Evolutionary conservation across 148 eudicot species (phyloP).

Genomic region (Rhododendron ovatum): DNA sequence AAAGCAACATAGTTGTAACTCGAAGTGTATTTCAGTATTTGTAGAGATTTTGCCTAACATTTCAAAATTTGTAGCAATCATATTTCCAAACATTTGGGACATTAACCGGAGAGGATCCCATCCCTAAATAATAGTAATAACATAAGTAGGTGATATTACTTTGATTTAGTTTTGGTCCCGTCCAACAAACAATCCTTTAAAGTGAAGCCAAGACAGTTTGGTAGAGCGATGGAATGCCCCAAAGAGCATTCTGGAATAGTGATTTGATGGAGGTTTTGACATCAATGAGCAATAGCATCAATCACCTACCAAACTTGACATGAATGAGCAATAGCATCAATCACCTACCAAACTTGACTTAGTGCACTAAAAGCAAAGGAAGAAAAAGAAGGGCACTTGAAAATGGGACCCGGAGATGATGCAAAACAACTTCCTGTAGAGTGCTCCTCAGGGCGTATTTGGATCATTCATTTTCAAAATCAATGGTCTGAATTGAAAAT

Average conservation of each 20-base stretch:
- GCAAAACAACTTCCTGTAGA: no score
- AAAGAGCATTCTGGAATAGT: neutral
- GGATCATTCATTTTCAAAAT: no score
- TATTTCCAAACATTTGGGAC: no score
- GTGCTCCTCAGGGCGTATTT: rapidly evolving
- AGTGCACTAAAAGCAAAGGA: neutral
- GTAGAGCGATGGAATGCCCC: neutral
- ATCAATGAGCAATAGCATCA: neutral
- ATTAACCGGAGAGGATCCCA: neutral
- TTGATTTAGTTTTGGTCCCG: neutral
- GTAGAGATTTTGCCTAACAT: no score
- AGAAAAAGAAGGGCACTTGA: neutral
- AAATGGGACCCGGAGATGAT: neutral
- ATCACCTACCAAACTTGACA: neutral
- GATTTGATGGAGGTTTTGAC: neutral
- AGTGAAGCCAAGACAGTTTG: neutral
- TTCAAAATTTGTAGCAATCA: no score
- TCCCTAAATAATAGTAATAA: neutral
- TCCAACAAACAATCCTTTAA: neutral
- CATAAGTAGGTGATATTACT: neutral
- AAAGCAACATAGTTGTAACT: no score
- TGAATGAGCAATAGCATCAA: neutral
- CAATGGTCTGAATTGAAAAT: no score
- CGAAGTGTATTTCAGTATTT: no score
- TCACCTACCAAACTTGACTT: neutral